Base-by-base conservation (phyloP, 345 rosid genomes). In the Rubroshorea leprosula region DNA sequence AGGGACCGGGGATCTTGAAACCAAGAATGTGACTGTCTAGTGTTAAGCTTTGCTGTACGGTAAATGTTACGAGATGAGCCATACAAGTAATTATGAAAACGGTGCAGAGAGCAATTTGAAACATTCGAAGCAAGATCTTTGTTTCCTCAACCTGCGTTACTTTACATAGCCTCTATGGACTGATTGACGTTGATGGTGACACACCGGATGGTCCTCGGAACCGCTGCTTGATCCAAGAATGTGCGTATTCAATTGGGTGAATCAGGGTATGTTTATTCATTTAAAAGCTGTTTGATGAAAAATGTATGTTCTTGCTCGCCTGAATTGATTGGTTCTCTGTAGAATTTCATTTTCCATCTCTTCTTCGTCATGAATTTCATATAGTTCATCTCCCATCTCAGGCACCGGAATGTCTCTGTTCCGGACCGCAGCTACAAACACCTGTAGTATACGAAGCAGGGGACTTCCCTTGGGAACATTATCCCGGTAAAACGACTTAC, bases 61-160 rank as follows among this genome's bases (percentile, higher is more conserved):
- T 53, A 65, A 84, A 84, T 16, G 91, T 81, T n/a, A 76, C 80
- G 46, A 84, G 85, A 54, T 85, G 87, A 58, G 91, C 91, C 46
- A 85, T 61, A 46, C 91, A 85, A 13, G 85, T 78, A 68, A 80
- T 82, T 79, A 85, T 76, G 75, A 85, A 78, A 46, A 85, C 73
- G 5, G 84, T 85, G 69, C 83, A 77, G 4, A 80, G 64, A 50
- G 78, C 66, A 26, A 82, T 70, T 0, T 85, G 87, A 13, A 74
- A 72, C 82, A 82, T 80, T 6, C 83, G 72, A 44, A 84, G 19
- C 10, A 81, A 27, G 63, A 84, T 74, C 57, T 84, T 84, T 1
- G 83, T 72, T 74, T 84, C 82, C 66, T 84, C 85, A 25, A 81
- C 68, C 68, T 81, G 87, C 16, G 82, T 76, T 54, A 79, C 79